A percentile compares a stretch with the other conserved stretches of the same genome.
phyloP scores from a whole-genome alignment of 768 basidiomycete species.

The Arthromyces matolae region DNA sequence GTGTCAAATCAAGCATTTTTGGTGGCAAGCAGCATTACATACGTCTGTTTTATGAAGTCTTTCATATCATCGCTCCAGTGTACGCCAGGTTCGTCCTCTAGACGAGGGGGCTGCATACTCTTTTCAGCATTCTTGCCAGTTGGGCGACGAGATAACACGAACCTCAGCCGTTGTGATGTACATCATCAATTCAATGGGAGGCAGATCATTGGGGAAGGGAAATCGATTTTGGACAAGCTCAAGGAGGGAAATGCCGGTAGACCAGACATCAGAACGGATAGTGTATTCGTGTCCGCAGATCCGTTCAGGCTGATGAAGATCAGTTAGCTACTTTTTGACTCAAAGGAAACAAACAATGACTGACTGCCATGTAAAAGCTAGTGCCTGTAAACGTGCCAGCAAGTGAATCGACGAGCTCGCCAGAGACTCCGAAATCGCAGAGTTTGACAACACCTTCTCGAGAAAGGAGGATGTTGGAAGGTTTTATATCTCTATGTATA shows the following conservation, averaged over 20 bases:
- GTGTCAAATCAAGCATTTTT: neutral
- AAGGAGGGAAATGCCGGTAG: slow-evolving; percentile 88
- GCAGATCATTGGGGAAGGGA: slow-evolving; percentile 89
- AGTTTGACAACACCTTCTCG: slow-evolving; percentile 88
- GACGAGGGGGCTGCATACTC: slow-evolving; percentile 63
- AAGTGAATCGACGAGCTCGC: slow-evolving; percentile 85
- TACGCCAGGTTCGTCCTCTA: slow-evolving; percentile 68
- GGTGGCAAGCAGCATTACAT: slow-evolving; percentile 25
- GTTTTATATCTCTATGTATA: slow-evolving; percentile 95
- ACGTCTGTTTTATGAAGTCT: slow-evolving; percentile 87
- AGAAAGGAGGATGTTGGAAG: slow-evolving; percentile 88
- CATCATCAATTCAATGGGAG: slow-evolving; percentile 92
- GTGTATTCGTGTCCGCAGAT: slow-evolving; percentile 90
- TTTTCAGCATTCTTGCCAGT: slow-evolving; percentile 12
- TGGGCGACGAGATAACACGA: slow-evolving; percentile 18
- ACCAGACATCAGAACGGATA: slow-evolving; percentile 97
- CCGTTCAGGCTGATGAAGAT: slow-evolving; percentile 72
- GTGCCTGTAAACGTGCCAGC: slow-evolving; percentile 98
- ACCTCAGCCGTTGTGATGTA: slow-evolving; percentile 83
- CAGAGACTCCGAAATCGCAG: slow-evolving; percentile 96
- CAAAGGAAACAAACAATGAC: slow-evolving; percentile 29
- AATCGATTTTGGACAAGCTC: slow-evolving; percentile 94
- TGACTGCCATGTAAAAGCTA: slow-evolving; percentile 97
- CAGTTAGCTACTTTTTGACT: slow-evolving; percentile 9
- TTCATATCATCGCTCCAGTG: slow-evolving; percentile 86